These are phyloP conservation scores for Aschersonia sp. DNA, from an alignment of 2,329 filamentous ascomycete species.

Conservation along the genomic window DNA sequence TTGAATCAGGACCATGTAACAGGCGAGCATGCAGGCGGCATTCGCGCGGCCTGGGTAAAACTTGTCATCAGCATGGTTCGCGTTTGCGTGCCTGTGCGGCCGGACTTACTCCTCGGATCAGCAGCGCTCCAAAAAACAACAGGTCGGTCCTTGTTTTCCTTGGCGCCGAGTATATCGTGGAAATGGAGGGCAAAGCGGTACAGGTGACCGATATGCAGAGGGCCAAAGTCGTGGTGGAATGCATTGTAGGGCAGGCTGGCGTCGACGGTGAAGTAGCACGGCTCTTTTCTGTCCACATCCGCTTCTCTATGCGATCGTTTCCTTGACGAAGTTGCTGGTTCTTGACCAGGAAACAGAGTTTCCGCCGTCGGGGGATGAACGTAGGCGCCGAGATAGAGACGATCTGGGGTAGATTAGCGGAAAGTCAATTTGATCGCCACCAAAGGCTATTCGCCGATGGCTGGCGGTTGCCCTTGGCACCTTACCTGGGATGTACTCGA, in stretches of 20 bases:
- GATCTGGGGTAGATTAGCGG: constrained; percentile 41
- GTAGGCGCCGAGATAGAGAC: constrained; percentile 89
- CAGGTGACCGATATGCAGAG: constrained; percentile 90
- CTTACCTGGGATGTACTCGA: constrained; percentile 91
- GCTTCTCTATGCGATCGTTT: constrained; percentile 41
- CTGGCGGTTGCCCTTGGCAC: constrained; percentile 5
- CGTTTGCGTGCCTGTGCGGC: neutral
- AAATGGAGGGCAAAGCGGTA: constrained; percentile 94
- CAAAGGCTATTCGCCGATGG: too few relatives aligned
- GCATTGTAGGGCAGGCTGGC: constrained; percentile 91
- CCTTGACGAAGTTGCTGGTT: constrained; percentile 41
- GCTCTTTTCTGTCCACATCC: constrained; percentile 33
- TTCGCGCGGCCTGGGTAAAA: constrained; percentile 60
- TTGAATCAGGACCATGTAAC: constrained; percentile 98
- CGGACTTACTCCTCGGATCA: constrained; percentile 65
- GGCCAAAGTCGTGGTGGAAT: constrained; percentile 97
- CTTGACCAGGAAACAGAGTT: constrained; percentile 75
- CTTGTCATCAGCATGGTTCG: neutral
- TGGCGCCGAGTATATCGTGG: constrained; percentile 85
- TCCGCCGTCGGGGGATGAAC: constrained; percentile 64
- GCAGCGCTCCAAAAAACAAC: constrained; percentile 95
- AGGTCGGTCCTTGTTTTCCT: constrained; percentile 75
- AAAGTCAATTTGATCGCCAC: too few relatives aligned
- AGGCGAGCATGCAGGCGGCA: constrained; percentile 85
- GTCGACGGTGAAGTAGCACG: constrained; percentile 93